Evolutionary conservation across 1,284 basidiomycete species (phyloP).

Genomic region (Heterobasidion occidentale): DNA sequence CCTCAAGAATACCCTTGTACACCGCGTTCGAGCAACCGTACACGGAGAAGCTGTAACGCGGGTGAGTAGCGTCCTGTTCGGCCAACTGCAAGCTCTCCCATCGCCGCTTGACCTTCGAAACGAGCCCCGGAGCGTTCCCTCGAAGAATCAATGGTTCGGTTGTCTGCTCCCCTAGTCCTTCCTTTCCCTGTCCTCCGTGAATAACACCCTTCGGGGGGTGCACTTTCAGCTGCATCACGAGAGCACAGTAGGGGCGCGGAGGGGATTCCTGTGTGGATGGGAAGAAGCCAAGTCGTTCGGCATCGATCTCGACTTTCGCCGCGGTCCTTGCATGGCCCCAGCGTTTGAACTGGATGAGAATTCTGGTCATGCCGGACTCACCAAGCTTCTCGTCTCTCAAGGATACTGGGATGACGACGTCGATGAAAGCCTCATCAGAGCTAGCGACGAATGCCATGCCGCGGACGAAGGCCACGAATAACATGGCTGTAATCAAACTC

Average conservation of each 20-base stretch:
- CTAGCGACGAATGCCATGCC: background rate
- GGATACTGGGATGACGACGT: background rate
- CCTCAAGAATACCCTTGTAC: background rate
- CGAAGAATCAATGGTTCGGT: no score
- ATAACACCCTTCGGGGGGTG: no score
- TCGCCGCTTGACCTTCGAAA: background rate
- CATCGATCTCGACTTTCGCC: background rate
- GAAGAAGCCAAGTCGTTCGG: no score
- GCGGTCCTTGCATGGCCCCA: background rate
- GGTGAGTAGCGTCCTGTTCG: background rate
- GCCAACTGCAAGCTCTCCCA: background rate
- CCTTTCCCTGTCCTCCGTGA: no score
- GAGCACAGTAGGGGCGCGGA: no score
- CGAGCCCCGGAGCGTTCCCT: no score
- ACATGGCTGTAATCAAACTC: constrained; percentile 2
- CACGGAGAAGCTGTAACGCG: background rate
- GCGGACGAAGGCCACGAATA: background rate
- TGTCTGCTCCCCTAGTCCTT: no score
- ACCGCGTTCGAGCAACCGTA: background rate
- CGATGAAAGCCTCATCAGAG: background rate
- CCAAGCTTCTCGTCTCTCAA: background rate
- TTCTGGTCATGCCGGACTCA: background rate
- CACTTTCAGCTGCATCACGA: no score
- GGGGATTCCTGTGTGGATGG: no score
- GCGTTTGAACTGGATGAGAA: background rate